Base-by-base conservation (phyloP, 371 early-diverging fungal genomes). In the Zopfochytrium polystomum region DNA sequence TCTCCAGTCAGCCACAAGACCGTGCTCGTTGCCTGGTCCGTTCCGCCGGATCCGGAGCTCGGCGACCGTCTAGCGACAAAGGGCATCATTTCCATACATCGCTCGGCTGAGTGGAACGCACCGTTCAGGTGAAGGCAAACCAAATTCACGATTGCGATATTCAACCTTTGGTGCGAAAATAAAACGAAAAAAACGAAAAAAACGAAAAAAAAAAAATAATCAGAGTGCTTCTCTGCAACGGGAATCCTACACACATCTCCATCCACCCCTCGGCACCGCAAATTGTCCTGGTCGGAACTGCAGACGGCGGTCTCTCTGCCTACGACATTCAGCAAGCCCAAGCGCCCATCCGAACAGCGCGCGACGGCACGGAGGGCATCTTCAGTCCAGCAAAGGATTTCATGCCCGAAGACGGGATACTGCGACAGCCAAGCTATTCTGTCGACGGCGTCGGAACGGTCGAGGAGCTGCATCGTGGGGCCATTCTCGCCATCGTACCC, bases 281-380 rank as follows among this genome's bases (percentile, higher is more conserved):
- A 26, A 35, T 78, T 18, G 63, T 74, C 11, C 61, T 78, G 47
- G 72, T 63, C 15, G 79, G 79, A 5, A 75, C 79, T 0, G 20
- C 13, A 1, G 67, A 71, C 50, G 79, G 79, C 25, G 54, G 73
- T 23, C 33, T 78, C 20, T 58, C 48, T 7, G 63, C 64, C 2
- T 78, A 73, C 73, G 72, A 78, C 50, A 52, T 72, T 26, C 62
- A 55, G 6, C 72, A 72, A 35, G 34, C 55, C 3, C 26, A 23
- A 11, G 29, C 58, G 2, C 32, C 66, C 20, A 15, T 31, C 5
- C 68, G 63, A 43, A 26, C 52, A 7, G 48, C 56, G 11, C 20
- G 30, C 27, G 60, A 63, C 26, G n/a, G 26, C 13, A 27, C 4
- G 2, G 33, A 29, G 1, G 11, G 30, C n/a, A 13, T 13, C 7